Evolutionary conservation across 257 asterid genomes (phyloP).

Genomic region (Solanum bulbocastanum): DNA sequence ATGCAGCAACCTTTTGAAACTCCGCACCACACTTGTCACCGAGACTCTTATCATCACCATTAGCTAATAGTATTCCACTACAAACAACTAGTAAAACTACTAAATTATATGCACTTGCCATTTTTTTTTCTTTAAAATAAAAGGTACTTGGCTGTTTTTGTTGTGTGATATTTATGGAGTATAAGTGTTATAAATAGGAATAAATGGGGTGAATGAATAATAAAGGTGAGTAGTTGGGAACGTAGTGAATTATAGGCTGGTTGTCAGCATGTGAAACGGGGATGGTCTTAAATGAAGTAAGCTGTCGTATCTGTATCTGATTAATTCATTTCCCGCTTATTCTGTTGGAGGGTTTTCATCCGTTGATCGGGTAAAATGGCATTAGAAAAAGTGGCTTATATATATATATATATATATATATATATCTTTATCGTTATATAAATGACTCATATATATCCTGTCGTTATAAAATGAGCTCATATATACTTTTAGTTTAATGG

Average conservation of each 20-base stretch:
- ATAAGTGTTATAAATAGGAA: not conserved
- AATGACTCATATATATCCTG: no score
- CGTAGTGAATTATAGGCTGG: not conserved
- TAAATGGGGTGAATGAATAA: not conserved
- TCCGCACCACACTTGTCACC: constrained; percentile 24
- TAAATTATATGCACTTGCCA: not conserved
- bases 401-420: no score
- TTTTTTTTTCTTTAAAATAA: not conserved
- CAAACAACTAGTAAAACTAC: not conserved
- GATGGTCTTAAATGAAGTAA: not conserved
- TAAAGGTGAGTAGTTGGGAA: not conserved
- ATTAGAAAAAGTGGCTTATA: no score
- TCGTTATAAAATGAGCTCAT: no score
- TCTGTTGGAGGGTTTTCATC: not conserved
- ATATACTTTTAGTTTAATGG: no score
- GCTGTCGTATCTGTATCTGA: not conserved
- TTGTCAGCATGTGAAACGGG: not conserved
- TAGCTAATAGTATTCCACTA: not conserved
- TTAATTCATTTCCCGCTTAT: not conserved
- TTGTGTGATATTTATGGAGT: not conserved
- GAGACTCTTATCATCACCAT: not conserved
- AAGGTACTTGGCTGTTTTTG: not conserved
- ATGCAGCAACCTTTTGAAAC: constrained; percentile 47
- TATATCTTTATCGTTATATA: no score
- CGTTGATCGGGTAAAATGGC: not conserved